phyloP scores from a whole-genome alignment of 2,329 filamentous ascomycete species.

The Pseudogymnoascus sp. region DNA sequence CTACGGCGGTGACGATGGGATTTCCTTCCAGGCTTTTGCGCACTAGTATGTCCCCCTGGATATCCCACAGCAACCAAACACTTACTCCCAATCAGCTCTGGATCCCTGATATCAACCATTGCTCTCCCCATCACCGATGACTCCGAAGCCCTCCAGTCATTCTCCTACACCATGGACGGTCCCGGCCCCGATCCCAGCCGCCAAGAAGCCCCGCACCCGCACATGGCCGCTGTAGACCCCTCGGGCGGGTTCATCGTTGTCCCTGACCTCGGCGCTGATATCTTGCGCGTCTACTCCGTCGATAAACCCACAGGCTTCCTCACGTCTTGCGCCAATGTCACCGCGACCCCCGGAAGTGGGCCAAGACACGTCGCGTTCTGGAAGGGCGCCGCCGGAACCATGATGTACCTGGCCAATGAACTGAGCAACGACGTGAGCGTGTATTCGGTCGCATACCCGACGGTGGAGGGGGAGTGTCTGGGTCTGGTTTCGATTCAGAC shows the following conservation, averaged over 20 bases:
- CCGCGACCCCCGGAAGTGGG: constrained; percentile 35
- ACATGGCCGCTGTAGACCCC: constrained; percentile 45
- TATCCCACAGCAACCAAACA: constrained; percentile 8
- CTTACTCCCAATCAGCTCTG: constrained; percentile 11
- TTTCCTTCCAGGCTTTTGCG: constrained; percentile 13
- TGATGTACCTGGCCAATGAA: constrained; percentile 39
- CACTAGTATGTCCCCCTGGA: constrained; percentile 18
- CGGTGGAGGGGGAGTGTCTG: constrained; percentile 33
- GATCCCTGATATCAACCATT: constrained; percentile 19
- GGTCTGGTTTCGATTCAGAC: constrained; percentile 38
- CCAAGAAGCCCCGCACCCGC: constrained; percentile 42
- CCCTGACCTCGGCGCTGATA: constrained; percentile 45
- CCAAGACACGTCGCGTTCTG: constrained; percentile 47
- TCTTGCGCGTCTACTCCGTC: constrained; percentile 40
- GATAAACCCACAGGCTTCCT: constrained; percentile 33
- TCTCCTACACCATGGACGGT: constrained; percentile 32
- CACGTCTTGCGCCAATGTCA: constrained; percentile 30
- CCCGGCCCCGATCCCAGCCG: constrained; percentile 31
- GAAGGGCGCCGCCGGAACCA: constrained; percentile 27
- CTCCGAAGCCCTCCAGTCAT: constrained; percentile 28
- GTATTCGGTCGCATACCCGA: constrained; percentile 31
- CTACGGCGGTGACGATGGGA: constrained; percentile 18
- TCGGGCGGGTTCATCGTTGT: constrained; percentile 41
- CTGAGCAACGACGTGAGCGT: constrained; percentile 34
- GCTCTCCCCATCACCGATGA: constrained; percentile 17